phyloP scores from a whole-genome alignment of 129 eudicot genomes.

The Pulicaria dysenterica region DNA sequence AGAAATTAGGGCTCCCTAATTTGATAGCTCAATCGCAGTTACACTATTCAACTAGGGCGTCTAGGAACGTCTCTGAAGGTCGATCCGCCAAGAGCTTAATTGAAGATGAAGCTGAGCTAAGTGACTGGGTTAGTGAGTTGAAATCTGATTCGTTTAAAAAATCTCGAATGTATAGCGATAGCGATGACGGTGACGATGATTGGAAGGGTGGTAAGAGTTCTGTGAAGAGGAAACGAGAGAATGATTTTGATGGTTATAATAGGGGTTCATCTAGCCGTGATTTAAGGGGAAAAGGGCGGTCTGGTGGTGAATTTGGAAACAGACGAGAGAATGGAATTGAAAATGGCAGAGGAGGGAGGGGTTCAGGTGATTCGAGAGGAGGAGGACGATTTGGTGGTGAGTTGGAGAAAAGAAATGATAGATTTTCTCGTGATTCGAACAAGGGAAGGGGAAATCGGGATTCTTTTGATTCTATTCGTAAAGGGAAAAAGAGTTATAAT shows the following conservation, averaged over 20 bases:
- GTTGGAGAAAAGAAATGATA: conserved; percentile 26
- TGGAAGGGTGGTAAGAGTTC: conserved; percentile 28
- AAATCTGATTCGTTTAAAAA: conserved; percentile 53
- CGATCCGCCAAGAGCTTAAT: conserved; percentile 63
- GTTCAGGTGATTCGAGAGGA: conserved; percentile 15
- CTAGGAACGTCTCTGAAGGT: conserved; percentile 34
- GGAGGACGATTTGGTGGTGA: conserved; percentile 31
- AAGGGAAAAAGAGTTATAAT: conserved; percentile 13
- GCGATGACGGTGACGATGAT: conserved; percentile 37
- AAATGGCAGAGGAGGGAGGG: conserved; percentile 25
- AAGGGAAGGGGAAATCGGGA: conserved; percentile 9
- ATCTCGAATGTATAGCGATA: conserved; percentile 46
- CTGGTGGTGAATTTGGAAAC: conserved; percentile 23
- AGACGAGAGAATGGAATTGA: conserved; percentile 10
- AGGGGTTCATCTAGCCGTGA: conserved; percentile 11
- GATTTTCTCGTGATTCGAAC: conserved; percentile 15
- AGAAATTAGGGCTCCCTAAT: conserved; percentile 27
- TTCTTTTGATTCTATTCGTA: background rate
- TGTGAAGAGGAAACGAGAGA: conserved; percentile 47
- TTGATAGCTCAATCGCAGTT: conserved; percentile 8
- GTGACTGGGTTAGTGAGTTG: conserved; percentile 89
- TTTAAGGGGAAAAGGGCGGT: conserved; percentile 27
- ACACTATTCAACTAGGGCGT: conserved; percentile 16
- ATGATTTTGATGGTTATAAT: conserved; percentile 37
- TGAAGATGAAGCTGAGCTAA: conserved; percentile 89